These are phyloP conservation scores for Sporothrix brunneoviolacea DNA, from an alignment of 2,329 filamentous ascomycete species.

Conservation along the genomic window DNA sequence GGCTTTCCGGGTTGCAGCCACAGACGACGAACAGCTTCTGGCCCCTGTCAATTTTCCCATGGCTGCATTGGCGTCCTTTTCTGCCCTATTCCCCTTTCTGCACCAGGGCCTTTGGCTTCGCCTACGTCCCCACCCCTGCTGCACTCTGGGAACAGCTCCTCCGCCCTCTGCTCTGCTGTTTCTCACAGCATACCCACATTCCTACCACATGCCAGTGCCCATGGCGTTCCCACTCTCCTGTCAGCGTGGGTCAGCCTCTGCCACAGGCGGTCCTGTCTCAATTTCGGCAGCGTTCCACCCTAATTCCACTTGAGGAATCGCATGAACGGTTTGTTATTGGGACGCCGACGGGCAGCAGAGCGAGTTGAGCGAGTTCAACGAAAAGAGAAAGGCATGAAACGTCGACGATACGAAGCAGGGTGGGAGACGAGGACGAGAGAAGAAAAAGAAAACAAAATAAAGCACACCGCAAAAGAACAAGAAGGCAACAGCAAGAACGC, in stretches of 20 bases:
- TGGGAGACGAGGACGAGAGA: background rate
- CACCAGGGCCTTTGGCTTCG: background rate
- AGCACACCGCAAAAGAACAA: background rate
- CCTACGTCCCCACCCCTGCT: no score
- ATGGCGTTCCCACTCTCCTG: background rate
- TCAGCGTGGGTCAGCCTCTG: slow-evolving; percentile 19
- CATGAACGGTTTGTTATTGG: slow-evolving; percentile 26
- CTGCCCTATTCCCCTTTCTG: background rate
- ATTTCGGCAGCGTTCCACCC: slow-evolving; percentile 35
- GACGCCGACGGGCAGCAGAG: background rate
- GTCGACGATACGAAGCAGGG: background rate
- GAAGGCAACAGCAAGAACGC: background rate
- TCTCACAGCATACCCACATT: background rate
- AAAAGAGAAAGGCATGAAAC: slow-evolving; percentile 9
- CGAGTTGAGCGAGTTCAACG: background rate
- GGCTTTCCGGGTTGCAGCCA: background rate
- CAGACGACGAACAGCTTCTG: background rate
- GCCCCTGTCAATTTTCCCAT: background rate
- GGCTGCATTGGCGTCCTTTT: background rate
- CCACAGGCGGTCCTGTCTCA: slow-evolving; percentile 28
- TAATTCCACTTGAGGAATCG: slow-evolving; percentile 31
- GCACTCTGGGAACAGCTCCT: no score
- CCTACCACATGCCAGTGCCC: slow-evolving; percentile 2
- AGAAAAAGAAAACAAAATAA: background rate
- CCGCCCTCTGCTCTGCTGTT: no score